Conservation (phyloP, 306 rosid genomes). For the Ziziphus jujuba region DNA sequence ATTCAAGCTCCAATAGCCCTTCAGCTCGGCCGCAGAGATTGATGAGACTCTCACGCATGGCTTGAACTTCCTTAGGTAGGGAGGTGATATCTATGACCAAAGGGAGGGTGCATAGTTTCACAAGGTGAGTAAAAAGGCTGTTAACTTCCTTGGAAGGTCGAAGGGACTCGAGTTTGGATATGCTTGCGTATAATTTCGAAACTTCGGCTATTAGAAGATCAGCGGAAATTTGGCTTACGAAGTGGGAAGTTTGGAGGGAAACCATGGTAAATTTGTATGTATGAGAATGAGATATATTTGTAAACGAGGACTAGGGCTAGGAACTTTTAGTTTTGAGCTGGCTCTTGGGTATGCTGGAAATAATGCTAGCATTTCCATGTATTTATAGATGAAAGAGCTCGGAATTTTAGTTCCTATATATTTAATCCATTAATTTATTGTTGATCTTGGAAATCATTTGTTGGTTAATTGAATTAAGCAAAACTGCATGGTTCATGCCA, state of each 20-base stretch:
- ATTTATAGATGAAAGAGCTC: constrained; percentile 41
- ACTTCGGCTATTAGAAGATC: constrained; percentile 39
- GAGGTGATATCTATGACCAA: constrained; percentile 46
- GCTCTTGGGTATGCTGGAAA: constrained; percentile 18
- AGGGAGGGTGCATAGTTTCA: constrained; percentile 57
- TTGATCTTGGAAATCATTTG: too few relatives aligned
- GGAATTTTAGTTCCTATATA: background rate
- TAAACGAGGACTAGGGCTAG: background rate
- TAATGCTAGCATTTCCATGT: background rate
- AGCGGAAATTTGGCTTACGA: constrained; percentile 42
- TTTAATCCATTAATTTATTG: too few relatives aligned
- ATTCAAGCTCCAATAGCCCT: constrained; percentile 71
- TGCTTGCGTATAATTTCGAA: constrained; percentile 49
- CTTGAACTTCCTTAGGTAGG: constrained; percentile 46
- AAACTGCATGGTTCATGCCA: too few relatives aligned
- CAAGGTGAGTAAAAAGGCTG: constrained; percentile 56
- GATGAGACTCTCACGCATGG: constrained; percentile 60
- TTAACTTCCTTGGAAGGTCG: constrained; percentile 71
- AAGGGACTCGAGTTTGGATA: constrained; percentile 62
- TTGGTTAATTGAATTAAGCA: too few relatives aligned
- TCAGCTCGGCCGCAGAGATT: constrained; percentile 55
- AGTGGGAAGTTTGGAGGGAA: constrained; percentile 40
- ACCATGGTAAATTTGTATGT: constrained; percentile 33
- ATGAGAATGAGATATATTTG: too few relatives aligned
- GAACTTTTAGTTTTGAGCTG: background rate